Percentiles rank a stretch among this genome's conserved stretches.
Conservation (phyloP, 2,329 filamentous ascomycete species). For the Phyllosticta citrichinensis region DNA sequence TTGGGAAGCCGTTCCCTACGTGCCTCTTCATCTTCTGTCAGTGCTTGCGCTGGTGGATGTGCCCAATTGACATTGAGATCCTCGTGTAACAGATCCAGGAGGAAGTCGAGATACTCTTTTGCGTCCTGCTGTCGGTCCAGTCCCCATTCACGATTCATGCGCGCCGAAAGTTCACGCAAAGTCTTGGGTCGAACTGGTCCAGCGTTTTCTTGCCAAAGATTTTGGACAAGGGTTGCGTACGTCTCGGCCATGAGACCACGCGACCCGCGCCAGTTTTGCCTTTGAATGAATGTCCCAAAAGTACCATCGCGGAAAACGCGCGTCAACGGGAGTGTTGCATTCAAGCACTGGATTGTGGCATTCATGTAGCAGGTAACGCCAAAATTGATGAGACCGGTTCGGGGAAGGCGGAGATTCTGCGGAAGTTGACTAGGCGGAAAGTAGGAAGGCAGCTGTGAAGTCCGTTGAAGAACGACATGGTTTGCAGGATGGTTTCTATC, state of each 20-base stretch:
- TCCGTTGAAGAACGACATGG: conserved; percentile 25
- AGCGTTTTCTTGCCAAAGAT: conserved; percentile 52
- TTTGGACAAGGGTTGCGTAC: conserved; percentile 51
- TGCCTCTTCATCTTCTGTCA: conserved; percentile 51
- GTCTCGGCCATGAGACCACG: conserved; percentile 53
- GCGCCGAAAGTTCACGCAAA: conserved; percentile 51
- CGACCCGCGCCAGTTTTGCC: conserved; percentile 54
- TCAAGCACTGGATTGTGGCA: conserved; percentile 74
- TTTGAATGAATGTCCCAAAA: conserved; percentile 50
- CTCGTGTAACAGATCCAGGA: conserved; percentile 72
- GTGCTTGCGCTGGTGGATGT: conserved; percentile 44
- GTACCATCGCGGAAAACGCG: conserved; percentile 56
- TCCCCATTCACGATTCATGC: conserved; percentile 57
- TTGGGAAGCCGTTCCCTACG: conserved; percentile 51
- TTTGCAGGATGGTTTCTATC: conserved; percentile 37
- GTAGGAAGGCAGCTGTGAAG: conserved; percentile 33
- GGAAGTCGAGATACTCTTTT: conserved; percentile 77
- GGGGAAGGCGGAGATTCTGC: conserved; percentile 40
- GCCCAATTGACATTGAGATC: conserved; percentile 68
- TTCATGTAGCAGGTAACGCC: conserved; percentile 87
- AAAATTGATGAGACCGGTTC: conserved; percentile 70
- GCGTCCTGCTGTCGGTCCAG: conserved; percentile 78
- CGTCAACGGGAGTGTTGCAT: conserved; percentile 55
- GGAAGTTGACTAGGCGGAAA: conserved; percentile 35
- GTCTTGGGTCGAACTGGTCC: conserved; percentile 36